Base-by-base conservation (phyloP, 1,139 yeast species). In the Hyphopichia pseudoburtonii region DNA sequence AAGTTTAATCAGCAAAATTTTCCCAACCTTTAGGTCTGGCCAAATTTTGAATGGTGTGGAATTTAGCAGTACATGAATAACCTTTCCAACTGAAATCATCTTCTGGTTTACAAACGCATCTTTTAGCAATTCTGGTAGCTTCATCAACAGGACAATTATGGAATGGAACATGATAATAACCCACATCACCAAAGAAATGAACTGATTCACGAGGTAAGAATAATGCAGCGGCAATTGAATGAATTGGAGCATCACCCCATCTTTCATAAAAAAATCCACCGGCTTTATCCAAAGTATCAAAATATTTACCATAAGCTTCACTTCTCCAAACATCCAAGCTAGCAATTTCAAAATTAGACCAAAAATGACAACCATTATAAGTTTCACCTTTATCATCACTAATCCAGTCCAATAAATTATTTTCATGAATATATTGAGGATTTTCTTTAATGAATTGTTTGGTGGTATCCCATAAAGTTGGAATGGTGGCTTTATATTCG, bases 231-330 rank as follows among this genome's bases (percentile, higher is more conserved):
- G 92, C 95, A 52, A 87, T 79, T n/a, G 95, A 84, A 57, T 87
- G 96, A 27, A 87, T 83, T 28, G 96, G 95, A 11, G 95, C 95
- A 62, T 86, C 96, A 43, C 95, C 95, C 95, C 95, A 87, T 58
- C 95, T 76, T 65, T 86, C 95, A 58, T 87, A 87, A 64, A 83
- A 87, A 66, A 87, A 87, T 5, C 95, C 95, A 52, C 95, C 96
- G n/a, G 85, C 76, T 47, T 77, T 63, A 58, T 86, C 96, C 50
- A 86, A 74, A 53, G 72, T 67, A 24, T 84, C 83, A 50, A 86
- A 87, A 60, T 82, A 86, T 36, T 75, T 71, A 38, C 65, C 60
- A 58, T 86, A 86, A 14, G 86, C 86, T 35, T 82, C 77, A 17
- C 79, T 64, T 57, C 95, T 74, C 86, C 87, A 86, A 54, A 86